These are phyloP conservation scores for Xylaria hypoxylon DNA, from an alignment of 2,329 filamentous ascomycete genomes.

Conservation along the genomic window DNA sequence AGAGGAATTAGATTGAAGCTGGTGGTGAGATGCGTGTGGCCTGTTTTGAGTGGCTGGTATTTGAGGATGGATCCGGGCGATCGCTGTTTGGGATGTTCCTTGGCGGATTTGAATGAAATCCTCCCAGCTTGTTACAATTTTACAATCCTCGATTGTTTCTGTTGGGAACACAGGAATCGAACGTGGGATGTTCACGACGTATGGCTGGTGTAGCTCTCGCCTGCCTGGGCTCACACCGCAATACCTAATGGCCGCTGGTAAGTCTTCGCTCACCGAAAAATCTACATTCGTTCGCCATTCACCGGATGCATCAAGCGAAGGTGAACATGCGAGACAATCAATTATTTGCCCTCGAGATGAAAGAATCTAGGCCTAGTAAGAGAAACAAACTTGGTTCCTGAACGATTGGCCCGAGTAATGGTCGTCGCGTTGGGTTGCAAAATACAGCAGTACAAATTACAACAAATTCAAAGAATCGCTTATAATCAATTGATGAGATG, in stretches of 20 bases:
- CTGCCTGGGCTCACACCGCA: not conserved
- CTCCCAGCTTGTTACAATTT: not conserved
- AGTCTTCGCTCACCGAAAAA: conserved; percentile 26
- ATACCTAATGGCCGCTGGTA: not conserved
- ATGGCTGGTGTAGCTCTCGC: not conserved
- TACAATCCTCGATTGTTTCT: not conserved
- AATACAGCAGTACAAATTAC: not conserved
- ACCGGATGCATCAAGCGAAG: not conserved
- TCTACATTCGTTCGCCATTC: conserved; percentile 15
- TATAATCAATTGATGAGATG: conserved; percentile 12
- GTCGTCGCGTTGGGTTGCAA: not conserved
- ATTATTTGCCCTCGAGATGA: not conserved
- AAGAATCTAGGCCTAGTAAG: not conserved
- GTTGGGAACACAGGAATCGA: conserved; percentile 1
- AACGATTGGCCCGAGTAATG: not conserved
- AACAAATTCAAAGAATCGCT: not conserved
- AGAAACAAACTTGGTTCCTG: not conserved
- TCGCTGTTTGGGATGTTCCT: conserved; percentile 1
- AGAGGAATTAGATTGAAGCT: not conserved
- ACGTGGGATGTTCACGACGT: conserved; percentile 5
- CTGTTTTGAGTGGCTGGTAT: not conserved
- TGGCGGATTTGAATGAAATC: not conserved
- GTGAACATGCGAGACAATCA: not conserved
- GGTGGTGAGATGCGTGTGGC: not conserved
- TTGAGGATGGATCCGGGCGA: not conserved